These are phyloP conservation scores for Tremella yokohamensis DNA, from an alignment of 768 basidiomycete genomes.

Conservation along the genomic window DNA sequence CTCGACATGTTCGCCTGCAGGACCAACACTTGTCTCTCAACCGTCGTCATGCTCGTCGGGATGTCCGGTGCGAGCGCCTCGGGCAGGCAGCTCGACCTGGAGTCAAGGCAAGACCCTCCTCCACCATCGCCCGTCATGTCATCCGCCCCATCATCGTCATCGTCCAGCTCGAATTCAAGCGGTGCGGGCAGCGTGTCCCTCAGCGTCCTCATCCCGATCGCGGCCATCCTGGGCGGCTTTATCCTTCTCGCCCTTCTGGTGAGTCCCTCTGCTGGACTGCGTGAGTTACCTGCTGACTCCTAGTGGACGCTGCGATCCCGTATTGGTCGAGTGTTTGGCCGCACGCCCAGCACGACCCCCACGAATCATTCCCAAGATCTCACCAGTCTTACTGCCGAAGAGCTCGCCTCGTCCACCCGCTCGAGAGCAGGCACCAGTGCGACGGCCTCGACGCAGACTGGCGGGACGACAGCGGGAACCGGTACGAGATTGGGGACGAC, in stretches of 20 bases:
- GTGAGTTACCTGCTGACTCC: no score
- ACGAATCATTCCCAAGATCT: background rate
- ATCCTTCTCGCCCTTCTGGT: slow-evolving; percentile 17
- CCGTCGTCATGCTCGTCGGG: no score
- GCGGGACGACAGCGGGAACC: background rate
- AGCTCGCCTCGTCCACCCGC: slow-evolving; percentile 9
- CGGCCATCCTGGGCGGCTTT: slow-evolving; percentile 10
- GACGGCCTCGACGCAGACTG: background rate
- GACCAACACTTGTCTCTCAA: no score
- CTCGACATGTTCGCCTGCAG: no score
- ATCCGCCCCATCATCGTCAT: background rate
- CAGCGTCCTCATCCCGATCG: slow-evolving; percentile 18
- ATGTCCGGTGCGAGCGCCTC: no score
- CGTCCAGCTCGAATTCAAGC: slow-evolving; percentile 6
- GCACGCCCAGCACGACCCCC: background rate
- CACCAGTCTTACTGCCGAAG: slow-evolving; percentile 21
- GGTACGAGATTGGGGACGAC: slow-evolving; percentile 3
- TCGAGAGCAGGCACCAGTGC: background rate
- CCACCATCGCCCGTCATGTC: background rate
- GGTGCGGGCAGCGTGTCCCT: slow-evolving; percentile 7
- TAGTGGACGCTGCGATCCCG: no score
- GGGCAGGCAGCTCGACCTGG: no score
- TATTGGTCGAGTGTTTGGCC: background rate
- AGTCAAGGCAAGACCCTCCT: no score
- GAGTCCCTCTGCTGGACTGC: background rate